These are phyloP conservation scores for Amphirosellinia nigrospora DNA, from an alignment of 495 filamentous ascomycete species.

Conservation along the genomic window DNA sequence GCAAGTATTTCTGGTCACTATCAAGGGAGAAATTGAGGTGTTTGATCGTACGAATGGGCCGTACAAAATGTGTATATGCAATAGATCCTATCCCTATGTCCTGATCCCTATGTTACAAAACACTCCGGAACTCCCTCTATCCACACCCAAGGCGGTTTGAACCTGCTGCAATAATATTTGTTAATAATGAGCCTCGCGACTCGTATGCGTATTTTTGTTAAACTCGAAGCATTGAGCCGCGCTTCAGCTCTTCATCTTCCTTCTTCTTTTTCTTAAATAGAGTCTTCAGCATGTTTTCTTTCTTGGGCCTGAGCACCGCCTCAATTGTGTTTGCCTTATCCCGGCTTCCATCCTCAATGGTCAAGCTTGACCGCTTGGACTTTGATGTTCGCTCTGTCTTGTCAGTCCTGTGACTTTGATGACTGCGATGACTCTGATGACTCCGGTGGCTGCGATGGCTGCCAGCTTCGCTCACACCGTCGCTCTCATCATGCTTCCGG, in stretches of 20 bases:
- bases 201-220: neutral
- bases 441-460: conserved; percentile 37
- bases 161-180: neutral
- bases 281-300: conserved; percentile 57
- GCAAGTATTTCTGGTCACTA: neutral
- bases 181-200: neutral
- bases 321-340: conserved; percentile 42
- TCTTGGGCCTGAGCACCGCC: conserved; percentile 41
- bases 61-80: conserved; percentile 4
- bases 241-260: conserved; percentile 47
- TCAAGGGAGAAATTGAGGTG: neutral
- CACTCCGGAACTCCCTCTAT: conserved; percentile 8
- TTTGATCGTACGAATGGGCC: neutral
- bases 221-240: conserved; percentile 28
- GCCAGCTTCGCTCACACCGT: conserved; percentile 32
- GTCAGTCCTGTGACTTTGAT: conserved; percentile 40
- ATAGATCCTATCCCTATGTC: conserved; percentile 1
- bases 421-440: conserved; percentile 36
- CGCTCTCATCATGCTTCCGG: conserved; percentile 29
- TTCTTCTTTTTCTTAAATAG: conserved; percentile 59
- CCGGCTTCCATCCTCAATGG: conserved; percentile 41
- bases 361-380: conserved; percentile 37
- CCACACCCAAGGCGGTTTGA: neutral
- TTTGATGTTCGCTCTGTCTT: conserved; percentile 37
- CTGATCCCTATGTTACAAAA: conserved; percentile 9